Conservation (phyloP, 768 basidiomycete genomes). For the Tulasnella sp. region DNA sequence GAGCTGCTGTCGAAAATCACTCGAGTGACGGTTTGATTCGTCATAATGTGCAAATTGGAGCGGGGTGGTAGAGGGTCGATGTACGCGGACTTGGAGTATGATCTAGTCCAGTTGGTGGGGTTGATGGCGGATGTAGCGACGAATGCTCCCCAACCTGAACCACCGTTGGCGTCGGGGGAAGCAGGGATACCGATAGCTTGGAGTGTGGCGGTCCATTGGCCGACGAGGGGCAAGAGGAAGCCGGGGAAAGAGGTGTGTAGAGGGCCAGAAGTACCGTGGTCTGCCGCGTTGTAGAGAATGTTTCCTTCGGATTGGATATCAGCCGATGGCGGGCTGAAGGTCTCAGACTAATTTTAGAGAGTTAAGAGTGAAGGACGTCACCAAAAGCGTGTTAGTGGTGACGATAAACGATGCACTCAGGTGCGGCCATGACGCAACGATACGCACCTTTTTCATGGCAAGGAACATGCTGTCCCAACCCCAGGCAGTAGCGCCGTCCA, state of each 20-base stretch:
- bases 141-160: constrained; percentile 44
- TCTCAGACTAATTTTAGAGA: constrained; percentile 47
- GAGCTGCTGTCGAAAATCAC: constrained; percentile 37
- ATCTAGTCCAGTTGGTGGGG: constrained; percentile 54
- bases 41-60: constrained; percentile 54
- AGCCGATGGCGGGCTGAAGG: constrained; percentile 45
- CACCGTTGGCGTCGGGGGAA: constrained; percentile 40
- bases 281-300: constrained; percentile 40
- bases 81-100: constrained; percentile 56
- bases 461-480: constrained; percentile 41
- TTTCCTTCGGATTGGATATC: constrained; percentile 36
- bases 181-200: constrained; percentile 39
- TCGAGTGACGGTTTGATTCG: constrained; percentile 52
- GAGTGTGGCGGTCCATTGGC: constrained; percentile 50
- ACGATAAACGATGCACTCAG: neutral
- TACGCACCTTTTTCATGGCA: constrained; percentile 35
- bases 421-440: neutral
- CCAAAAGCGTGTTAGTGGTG: neutral
- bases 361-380: neutral
- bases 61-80: constrained; percentile 58
- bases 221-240: constrained; percentile 44
- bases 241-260: constrained; percentile 45
- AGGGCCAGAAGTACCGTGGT: constrained; percentile 48
- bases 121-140: constrained; percentile 55
- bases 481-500: constrained; percentile 31